Evolutionary conservation across 805 yeast genomes (phyloP).

Genomic region (Yarrowia hollandica): DNA sequence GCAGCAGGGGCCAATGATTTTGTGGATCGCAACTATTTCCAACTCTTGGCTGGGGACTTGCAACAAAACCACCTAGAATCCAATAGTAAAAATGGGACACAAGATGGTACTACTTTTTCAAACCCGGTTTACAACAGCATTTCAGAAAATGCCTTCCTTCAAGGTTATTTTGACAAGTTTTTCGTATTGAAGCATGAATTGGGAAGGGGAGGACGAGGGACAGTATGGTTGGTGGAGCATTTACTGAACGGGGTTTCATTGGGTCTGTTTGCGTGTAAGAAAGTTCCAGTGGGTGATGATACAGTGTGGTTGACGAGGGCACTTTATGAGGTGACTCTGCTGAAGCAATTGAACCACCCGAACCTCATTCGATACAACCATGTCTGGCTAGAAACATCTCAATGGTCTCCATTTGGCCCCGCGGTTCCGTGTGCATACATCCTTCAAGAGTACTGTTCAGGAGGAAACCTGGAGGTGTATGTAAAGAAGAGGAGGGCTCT

Average conservation of each 20-base stretch:
- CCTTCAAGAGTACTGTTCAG: slow-evolving; percentile 82
- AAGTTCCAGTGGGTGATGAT: slow-evolving; percentile 80
- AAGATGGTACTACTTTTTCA: not conserved
- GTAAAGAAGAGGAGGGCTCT: slow-evolving; percentile 37
- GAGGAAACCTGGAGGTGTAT: slow-evolving; percentile 80
- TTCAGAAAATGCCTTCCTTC: slow-evolving; percentile 56
- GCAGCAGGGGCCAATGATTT: not conserved
- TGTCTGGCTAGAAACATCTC: slow-evolving; percentile 81
- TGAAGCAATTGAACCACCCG: slow-evolving; percentile 51
- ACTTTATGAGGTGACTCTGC: slow-evolving; percentile 72
- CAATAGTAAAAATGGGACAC: not conserved
- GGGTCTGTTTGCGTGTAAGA: slow-evolving; percentile 81
- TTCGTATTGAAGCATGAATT: slow-evolving; percentile 60
- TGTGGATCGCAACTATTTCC: slow-evolving; percentile 23
- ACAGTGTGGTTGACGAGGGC: slow-evolving; percentile 67
- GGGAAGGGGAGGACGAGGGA: slow-evolving; percentile 84
- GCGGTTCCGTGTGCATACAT: slow-evolving; percentile 74
- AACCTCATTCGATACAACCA: slow-evolving; percentile 84
- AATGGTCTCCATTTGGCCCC: slow-evolving; percentile 54
- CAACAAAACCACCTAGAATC: not conserved
- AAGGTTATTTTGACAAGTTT: slow-evolving; percentile 71
- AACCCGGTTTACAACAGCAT: slow-evolving; percentile 31
- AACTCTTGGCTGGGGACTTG: slow-evolving; percentile 11
- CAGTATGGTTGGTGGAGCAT: slow-evolving; percentile 82
- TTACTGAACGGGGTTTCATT: slow-evolving; percentile 66